Percentiles rank a stretch among this genome's conserved stretches.
These are phyloP conservation scores for Agrocybe chaxingu DNA, from an alignment of 768 basidiomycete genomes.

Conservation along the genomic window DNA sequence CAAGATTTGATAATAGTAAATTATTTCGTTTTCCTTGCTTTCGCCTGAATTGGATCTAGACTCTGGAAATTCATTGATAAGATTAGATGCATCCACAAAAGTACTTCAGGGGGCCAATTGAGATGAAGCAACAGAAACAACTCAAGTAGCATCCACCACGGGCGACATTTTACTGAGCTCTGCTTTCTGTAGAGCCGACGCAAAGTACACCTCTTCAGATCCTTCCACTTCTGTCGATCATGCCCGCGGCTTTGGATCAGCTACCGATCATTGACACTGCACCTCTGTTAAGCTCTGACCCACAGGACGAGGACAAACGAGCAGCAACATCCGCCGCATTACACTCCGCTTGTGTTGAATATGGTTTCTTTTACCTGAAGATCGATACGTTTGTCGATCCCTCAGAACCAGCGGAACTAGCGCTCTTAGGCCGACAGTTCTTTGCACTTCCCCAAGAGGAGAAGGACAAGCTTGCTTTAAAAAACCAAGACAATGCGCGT, in stretches of 20 bases:
- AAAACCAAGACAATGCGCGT: slow-evolving; percentile 69
- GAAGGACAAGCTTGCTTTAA: slow-evolving; percentile 72
- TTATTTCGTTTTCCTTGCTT: neutral
- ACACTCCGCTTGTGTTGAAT: slow-evolving; percentile 71
- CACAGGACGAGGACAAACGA: slow-evolving; percentile 33
- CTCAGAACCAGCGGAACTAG: slow-evolving; percentile 62
- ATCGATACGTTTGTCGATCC: slow-evolving; percentile 55
- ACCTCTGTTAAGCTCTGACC: slow-evolving; percentile 50
- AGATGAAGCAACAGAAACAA: too few species aligned
- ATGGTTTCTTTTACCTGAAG: slow-evolving; percentile 89
- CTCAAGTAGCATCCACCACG: too few species aligned
- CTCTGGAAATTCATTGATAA: neutral
- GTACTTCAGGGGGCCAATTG: too few species aligned
- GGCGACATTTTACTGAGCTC: too few species aligned
- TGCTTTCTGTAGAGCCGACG: neutral
- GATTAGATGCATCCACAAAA: too few species aligned
- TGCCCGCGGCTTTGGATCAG: slow-evolving; percentile 10
- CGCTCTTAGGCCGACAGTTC: slow-evolving; percentile 65
- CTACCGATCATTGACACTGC: slow-evolving; percentile 75
- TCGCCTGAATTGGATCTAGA: neutral
- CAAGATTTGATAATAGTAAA: neutral
- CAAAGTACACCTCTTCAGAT: neutral
- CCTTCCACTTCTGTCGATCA: neutral
- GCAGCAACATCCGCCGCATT: slow-evolving; percentile 51
- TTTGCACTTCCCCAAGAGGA: slow-evolving; percentile 70